Evolutionary conservation across 2,329 filamentous ascomycete genomes (phyloP).

Genomic region (Aspergillus unguis): DNA sequence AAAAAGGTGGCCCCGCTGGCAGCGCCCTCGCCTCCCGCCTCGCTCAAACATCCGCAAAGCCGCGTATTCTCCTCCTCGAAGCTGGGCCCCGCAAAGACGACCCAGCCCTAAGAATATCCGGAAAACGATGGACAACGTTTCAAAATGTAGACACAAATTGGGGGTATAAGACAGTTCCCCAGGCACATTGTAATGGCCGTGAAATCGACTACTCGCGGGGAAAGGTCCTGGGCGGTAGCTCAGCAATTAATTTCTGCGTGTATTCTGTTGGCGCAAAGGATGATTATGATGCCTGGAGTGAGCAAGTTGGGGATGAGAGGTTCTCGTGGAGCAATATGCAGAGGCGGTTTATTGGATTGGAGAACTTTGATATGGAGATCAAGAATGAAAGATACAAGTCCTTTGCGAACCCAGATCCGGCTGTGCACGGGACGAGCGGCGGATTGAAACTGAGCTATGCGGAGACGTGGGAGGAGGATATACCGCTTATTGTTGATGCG

Average conservation of each 20-base stretch:
- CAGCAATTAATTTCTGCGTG: slow-evolving; percentile 55
- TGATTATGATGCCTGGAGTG: slow-evolving; percentile 63
- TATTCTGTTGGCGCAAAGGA: slow-evolving; percentile 55
- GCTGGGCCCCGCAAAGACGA: slow-evolving; percentile 54
- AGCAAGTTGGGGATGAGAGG: slow-evolving; percentile 52
- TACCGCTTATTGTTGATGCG: slow-evolving; percentile 46
- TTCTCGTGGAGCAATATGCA: slow-evolving; percentile 57
- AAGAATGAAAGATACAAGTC: slow-evolving; percentile 40
- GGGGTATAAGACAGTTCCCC: slow-evolving; percentile 51
- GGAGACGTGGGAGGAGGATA: slow-evolving; percentile 49
- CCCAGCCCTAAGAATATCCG: slow-evolving; percentile 47
- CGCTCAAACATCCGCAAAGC: slow-evolving; percentile 45
- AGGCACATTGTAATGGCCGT: slow-evolving; percentile 44
- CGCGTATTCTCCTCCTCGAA: slow-evolving; percentile 59
- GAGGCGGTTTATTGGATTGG: slow-evolving; percentile 51
- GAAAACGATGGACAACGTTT: slow-evolving; percentile 56
- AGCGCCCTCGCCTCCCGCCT: slow-evolving; percentile 55
- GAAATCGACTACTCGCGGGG: slow-evolving; percentile 52
- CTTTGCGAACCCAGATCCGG: slow-evolving; percentile 46
- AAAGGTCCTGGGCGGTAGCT: slow-evolving; percentile 51
- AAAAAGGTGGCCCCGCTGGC: slow-evolving; percentile 58
- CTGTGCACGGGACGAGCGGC: slow-evolving; percentile 51
- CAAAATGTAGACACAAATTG: slow-evolving; percentile 52
- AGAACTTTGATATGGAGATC: slow-evolving; percentile 50
- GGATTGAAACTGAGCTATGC: slow-evolving; percentile 50